These are phyloP conservation scores for Kodamaea fungicola DNA, from an alignment of 1,139 yeast species.

Conservation along the genomic window DNA sequence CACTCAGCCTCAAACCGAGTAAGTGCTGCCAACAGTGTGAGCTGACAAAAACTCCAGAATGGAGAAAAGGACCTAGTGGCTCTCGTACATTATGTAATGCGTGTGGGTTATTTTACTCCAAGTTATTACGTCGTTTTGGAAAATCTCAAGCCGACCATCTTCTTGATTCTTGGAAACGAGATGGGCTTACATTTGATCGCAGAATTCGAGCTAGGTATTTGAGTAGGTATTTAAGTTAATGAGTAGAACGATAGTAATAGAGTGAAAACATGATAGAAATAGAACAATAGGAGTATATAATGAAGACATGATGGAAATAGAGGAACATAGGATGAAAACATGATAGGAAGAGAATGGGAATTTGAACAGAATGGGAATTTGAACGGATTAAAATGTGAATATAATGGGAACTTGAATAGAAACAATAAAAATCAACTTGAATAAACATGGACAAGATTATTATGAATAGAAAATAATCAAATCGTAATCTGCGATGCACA, in stretches of 20 bases:
- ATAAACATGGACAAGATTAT: too few relatives aligned
- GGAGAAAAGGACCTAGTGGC: slow-evolving; percentile 47
- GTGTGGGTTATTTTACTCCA: slow-evolving; percentile 42
- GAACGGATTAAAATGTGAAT: too few relatives aligned
- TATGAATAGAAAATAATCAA: too few relatives aligned
- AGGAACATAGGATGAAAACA: not conserved
- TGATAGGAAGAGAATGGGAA: not conserved
- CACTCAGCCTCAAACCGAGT: slow-evolving; percentile 5
- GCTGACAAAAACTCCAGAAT: slow-evolving; percentile 37
- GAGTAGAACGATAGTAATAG: too few relatives aligned
- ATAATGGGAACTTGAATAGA: too few relatives aligned
- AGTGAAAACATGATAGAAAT: not conserved
- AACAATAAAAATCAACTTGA: too few relatives aligned
- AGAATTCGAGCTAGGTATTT: slow-evolving; percentile 1
- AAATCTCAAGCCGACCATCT: slow-evolving; percentile 20
- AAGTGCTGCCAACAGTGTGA: slow-evolving; percentile 13
- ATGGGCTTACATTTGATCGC: slow-evolving; percentile 10
- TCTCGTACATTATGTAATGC: slow-evolving; percentile 45
- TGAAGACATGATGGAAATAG: not conserved
- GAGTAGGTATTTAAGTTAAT: too few relatives aligned
- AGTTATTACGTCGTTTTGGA: slow-evolving; percentile 28
- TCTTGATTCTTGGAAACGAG: slow-evolving; percentile 19
- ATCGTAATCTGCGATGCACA: not conserved
- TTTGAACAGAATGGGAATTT: too few relatives aligned
- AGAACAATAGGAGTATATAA: not conserved